Base-by-base conservation (phyloP, 1,139 yeast genomes). In the Debaryomyces sp. region DNA sequence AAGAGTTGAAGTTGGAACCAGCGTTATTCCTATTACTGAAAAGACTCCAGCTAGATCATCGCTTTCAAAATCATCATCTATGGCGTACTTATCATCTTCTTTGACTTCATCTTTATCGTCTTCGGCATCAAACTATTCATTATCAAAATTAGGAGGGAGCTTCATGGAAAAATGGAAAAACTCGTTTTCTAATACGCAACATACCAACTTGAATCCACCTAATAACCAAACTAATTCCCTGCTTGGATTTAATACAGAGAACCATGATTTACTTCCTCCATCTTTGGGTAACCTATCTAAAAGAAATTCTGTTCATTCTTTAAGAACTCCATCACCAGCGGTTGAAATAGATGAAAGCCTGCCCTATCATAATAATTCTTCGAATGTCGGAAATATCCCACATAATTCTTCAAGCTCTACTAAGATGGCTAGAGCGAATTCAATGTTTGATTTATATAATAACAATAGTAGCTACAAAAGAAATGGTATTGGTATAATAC, bases 301-400 rank as follows among this genome's bases (percentile, higher is more conserved):
- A 43, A 56, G 68, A 42, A 56, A 59, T 32, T 68, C 75, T 1
- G 52, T 67, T 4, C 73, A 70, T 35, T 66, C 67, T n/a, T 54
- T 71, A 48, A 60, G 77, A 46, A 67, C 78, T 0, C 82, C 82
- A 2, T 77, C 82, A 1, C 82, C 83, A 0, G 75, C 73, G 1
- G 46, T 70, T 8, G 83, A 78, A 54, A 61, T 64, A 46, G 82
- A 78, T 17, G 82, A 77, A 27, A 75, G 64, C 52, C 64, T 66
- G 18, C 72, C 78, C 75, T 59, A 49, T 32, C 32, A 37, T 33
- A 41, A 42, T 41, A 34, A 45, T 29, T 37, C 29, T 37, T 36
- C 45, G 26, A 45, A 34, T 23, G 18, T n/a, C 26, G 46, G 44
- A 5, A 22, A 13, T 8, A 24, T 29, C 53, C 55, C n/a, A 51